Evolutionary conservation across 2,329 filamentous ascomycete species (phyloP).

Genomic region (Ophiosphaerella narmari): DNA sequence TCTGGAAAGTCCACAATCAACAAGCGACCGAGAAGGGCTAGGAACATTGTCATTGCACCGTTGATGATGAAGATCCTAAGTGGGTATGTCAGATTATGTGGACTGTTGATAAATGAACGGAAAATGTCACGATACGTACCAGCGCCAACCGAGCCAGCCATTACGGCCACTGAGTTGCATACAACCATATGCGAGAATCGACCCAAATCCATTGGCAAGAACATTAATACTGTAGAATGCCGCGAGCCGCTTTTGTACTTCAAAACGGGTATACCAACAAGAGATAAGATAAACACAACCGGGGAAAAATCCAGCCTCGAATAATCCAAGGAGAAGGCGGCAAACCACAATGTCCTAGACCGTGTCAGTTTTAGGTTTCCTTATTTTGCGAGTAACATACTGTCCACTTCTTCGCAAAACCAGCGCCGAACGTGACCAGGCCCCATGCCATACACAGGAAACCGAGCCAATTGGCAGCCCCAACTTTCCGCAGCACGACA

Average conservation of each 20-base stretch:
- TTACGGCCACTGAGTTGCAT: constrained; percentile 17
- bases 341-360: constrained; percentile 22
- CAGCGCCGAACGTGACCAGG: constrained; percentile 19
- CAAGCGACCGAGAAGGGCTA: constrained; percentile 27
- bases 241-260: constrained; percentile 55
- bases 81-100: background rate
- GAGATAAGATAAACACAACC: constrained; percentile 20
- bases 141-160: constrained; percentile 18
- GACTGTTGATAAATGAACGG: background rate
- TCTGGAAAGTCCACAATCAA: constrained; percentile 39
- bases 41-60: constrained; percentile 42
- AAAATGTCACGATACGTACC: constrained; percentile 2
- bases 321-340: constrained; percentile 23
- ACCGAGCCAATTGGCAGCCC: constrained; percentile 26
- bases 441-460: constrained; percentile 28
- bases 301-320: constrained; percentile 24
- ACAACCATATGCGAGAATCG: constrained; percentile 54
- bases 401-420: constrained; percentile 23
- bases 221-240: constrained; percentile 58
- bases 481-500: constrained; percentile 51
- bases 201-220: constrained; percentile 59
- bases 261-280: constrained; percentile 54
- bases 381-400: constrained; percentile 1
- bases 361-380: background rate
- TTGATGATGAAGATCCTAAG: constrained; percentile 63